Evolutionary conservation across 192 early-diverging fungal species (phyloP).

Genomic region (Backusella liffmaniae): DNA sequence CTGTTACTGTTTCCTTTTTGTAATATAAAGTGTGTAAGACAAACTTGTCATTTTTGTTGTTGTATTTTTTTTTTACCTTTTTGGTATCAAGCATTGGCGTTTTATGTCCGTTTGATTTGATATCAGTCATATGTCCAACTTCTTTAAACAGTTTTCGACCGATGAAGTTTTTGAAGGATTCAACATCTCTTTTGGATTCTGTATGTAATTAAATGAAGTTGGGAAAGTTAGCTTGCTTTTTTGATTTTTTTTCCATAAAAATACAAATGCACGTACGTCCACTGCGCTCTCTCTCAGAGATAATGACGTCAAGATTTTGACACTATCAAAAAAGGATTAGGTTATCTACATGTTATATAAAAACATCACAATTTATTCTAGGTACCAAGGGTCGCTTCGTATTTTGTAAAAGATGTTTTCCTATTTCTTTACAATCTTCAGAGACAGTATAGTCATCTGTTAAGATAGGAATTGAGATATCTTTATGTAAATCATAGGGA

Average conservation of each 20-base stretch:
- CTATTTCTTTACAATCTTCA: conserved; percentile 11
- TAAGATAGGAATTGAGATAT: conserved; percentile 7
- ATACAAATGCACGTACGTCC: not conserved
- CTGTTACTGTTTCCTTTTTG: not conserved
- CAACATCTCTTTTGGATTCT: conserved; percentile 2
- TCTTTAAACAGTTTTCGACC: not conserved
- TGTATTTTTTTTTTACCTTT: not conserved
- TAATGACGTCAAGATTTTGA: conserved; percentile 14
- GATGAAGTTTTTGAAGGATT: not conserved
- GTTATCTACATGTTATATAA: not conserved
- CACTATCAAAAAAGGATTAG: not conserved
- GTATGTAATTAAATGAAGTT: not conserved
- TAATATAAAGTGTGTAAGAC: not conserved
- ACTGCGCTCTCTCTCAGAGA: not conserved
- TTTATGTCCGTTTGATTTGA: not conserved
- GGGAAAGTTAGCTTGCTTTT: not conserved
- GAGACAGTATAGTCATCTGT: conserved; percentile 5
- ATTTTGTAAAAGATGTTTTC: not conserved
- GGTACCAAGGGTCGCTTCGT: conserved; percentile 8
- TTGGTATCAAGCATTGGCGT: not conserved
- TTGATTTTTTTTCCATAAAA: not conserved
- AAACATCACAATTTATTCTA: not conserved
- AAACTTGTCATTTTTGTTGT: conserved; percentile 6
- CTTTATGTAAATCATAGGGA: conserved; percentile 5
- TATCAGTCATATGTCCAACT: not conserved